Percentiles rank a stretch among this genome's conserved stretches.
phyloP scores from a whole-genome alignment of 139 green algal species.

The Chlamydomonas sphaeroides region DNA sequence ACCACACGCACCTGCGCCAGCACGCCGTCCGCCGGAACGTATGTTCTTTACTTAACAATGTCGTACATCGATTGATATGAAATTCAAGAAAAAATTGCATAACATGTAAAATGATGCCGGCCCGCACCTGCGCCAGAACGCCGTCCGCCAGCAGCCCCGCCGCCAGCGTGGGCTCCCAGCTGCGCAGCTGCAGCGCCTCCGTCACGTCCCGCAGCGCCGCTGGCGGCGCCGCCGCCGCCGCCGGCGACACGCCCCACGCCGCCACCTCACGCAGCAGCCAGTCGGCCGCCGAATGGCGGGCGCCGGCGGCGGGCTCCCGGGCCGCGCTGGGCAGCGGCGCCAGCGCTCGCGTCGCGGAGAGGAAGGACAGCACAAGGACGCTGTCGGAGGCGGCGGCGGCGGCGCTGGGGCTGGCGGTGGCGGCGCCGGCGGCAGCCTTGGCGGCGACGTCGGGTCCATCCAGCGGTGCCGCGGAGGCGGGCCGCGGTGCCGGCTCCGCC shows the following conservation, averaged over 20 bases:
- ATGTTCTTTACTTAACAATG: no score
- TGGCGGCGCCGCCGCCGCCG: not conserved
- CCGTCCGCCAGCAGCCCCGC: conserved; percentile 25
- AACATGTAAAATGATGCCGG: no score
- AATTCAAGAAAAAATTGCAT: no score
- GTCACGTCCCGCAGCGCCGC: conserved; percentile 30
- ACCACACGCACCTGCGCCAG: conserved; percentile 35
- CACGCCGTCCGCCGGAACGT: conserved; percentile 12
- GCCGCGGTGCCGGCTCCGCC: no score
- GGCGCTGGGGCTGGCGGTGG: not conserved
- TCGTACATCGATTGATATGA: no score
- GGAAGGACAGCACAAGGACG: conserved; percentile 28
- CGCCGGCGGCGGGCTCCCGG: no score
- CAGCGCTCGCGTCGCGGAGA: conserved; percentile 13
- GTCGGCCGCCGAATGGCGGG: no score
- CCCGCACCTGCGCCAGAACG: conserved; percentile 27
- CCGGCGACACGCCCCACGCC: not conserved
- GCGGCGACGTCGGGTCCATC: no score
- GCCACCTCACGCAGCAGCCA: no score
- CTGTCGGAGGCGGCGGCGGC: not conserved
- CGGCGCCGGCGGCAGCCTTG: not conserved
- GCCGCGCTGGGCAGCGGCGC: not conserved
- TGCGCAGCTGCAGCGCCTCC: conserved; percentile 26
- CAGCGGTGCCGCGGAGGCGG: no score
- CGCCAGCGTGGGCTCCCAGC: conserved; percentile 23